Evolutionary conservation across 345 rosid genomes (phyloP).

Genomic region (Bruguiera sexangula): DNA sequence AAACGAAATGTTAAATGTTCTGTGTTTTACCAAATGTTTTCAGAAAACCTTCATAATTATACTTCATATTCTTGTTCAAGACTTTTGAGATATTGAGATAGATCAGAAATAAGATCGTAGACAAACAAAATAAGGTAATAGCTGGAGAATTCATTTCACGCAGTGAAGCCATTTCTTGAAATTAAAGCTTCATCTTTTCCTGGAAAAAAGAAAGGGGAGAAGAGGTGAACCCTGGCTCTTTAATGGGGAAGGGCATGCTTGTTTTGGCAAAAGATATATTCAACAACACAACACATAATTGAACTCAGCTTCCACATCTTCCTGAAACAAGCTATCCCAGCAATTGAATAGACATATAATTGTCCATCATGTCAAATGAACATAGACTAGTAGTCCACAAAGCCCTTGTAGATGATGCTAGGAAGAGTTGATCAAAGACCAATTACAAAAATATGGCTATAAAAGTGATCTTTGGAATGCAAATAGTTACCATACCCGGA

Average conservation of each 20-base stretch:
- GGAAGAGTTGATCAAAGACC: too few relatives aligned
- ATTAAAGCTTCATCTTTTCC: background rate
- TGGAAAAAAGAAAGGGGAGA: background rate
- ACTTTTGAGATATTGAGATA: background rate
- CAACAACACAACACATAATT: background rate
- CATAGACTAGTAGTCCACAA: too few relatives aligned
- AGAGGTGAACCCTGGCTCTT: background rate
- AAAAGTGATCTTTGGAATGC: too few relatives aligned
- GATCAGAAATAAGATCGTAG: background rate
- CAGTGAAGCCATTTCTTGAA: background rate
- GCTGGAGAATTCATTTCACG: background rate
- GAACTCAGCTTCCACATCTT: too few relatives aligned
- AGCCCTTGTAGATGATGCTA: too few relatives aligned
- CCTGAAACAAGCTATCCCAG: too few relatives aligned
- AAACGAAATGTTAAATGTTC: background rate
- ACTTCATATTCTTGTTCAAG: background rate
- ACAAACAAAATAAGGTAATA: background rate
- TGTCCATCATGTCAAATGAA: too few relatives aligned
- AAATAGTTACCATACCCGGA: background rate
- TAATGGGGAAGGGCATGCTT: background rate
- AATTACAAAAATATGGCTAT: too few relatives aligned
- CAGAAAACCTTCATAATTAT: too few relatives aligned
- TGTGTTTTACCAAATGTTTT: slow-evolving; percentile 3
- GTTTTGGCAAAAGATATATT: background rate
- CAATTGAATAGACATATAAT: too few relatives aligned